phyloP scores from a whole-genome alignment of 2,329 filamentous ascomycete genomes.

The Aureobasidium mangrovei region DNA sequence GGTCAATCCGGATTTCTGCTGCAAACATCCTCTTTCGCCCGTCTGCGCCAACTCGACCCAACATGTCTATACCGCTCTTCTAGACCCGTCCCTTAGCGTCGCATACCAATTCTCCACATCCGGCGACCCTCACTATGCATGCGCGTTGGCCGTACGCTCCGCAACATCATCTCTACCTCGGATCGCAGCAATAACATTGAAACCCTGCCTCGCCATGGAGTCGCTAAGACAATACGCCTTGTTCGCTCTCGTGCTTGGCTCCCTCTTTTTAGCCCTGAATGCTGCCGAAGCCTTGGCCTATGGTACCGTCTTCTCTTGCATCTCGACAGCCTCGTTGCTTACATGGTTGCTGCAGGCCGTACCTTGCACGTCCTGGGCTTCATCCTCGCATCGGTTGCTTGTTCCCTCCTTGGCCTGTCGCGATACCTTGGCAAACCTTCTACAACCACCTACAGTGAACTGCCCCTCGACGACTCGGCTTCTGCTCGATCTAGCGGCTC shows the following conservation, averaged over 20 bases:
- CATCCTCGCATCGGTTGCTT: constrained; percentile 33
- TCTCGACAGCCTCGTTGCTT: background rate
- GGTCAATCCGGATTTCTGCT: background rate
- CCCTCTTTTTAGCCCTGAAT: constrained; percentile 19
- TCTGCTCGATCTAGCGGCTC: background rate
- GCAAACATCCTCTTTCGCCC: background rate
- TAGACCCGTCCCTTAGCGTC: background rate
- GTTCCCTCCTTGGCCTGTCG: constrained; percentile 30
- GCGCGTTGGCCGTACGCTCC: background rate
- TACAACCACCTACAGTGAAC: constrained; percentile 18
- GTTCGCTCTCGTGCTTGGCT: constrained; percentile 25
- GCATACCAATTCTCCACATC: background rate
- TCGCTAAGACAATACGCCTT: constrained; percentile 2
- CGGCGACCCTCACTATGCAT: background rate
- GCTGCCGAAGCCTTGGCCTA: constrained; percentile 4
- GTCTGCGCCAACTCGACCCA: background rate
- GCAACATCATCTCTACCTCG: background rate
- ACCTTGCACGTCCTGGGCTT: constrained; percentile 37
- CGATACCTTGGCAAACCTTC: constrained; percentile 21
- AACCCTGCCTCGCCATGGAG: background rate
- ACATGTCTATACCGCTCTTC: background rate
- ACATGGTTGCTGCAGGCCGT: background rate
- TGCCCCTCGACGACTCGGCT: constrained; percentile 25
- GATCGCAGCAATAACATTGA: background rate
- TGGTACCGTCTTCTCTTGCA: background rate